A percentile compares a stretch with the other conserved stretches of the same genome.
Conservation (phyloP, 176 grass and related monocot species). For the Echinochloa phyllopogon region DNA sequence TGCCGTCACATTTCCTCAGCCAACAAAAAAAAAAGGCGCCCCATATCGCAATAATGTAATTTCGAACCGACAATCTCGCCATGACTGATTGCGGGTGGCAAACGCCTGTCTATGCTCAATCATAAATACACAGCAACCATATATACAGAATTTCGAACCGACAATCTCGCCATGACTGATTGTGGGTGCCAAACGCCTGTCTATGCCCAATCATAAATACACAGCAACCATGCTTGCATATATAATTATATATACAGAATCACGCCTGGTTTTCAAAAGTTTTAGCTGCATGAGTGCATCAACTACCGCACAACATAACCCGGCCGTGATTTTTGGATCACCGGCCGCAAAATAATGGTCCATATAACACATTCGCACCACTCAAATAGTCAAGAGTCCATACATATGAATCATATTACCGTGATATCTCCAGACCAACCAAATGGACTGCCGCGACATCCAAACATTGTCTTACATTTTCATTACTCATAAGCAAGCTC, state of each 20-base stretch:
- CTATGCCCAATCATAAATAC: background rate
- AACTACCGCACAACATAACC: too few species aligned
- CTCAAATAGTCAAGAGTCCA: too few species aligned
- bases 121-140: background rate
- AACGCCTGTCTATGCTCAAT: background rate
- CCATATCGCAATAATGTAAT: background rate
- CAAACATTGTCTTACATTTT: conserved; percentile 1
- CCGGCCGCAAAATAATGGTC: too few species aligned
- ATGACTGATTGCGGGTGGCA: background rate
- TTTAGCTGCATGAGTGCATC: background rate
- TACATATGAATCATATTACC: background rate
- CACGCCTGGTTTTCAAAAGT: background rate
- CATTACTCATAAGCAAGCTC: background rate
- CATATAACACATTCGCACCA: too few species aligned
- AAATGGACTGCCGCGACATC: background rate
- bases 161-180: background rate
- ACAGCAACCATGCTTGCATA: background rate
- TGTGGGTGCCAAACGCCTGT: background rate
- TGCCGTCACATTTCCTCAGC: background rate
- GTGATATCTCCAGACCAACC: conserved; percentile 9
- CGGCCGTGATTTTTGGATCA: too few species aligned
- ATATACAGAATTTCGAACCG: background rate
- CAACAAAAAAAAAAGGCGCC: background rate
- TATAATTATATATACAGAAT: background rate
- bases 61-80: background rate